These are phyloP conservation scores for Yarrowia galli DNA, from an alignment of 1,139 yeast species.

Conservation along the genomic window DNA sequence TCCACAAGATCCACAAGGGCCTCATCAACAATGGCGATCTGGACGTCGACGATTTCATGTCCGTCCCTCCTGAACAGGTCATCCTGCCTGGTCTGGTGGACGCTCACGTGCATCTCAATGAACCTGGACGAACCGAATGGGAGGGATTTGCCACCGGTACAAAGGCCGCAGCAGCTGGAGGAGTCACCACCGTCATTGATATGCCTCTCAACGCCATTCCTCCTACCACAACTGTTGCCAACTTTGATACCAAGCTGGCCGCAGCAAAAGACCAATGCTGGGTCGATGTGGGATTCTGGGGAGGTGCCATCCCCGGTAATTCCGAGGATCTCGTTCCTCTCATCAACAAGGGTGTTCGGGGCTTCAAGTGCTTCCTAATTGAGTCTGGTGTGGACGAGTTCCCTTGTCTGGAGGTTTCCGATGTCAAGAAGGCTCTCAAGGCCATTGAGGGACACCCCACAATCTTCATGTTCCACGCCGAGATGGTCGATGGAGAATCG, in stretches of 20 bases:
- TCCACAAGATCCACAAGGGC: conserved; percentile 5
- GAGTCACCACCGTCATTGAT: conserved; percentile 93
- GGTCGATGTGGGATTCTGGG: conserved; percentile 97
- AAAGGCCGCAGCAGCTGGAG: conserved; percentile 90
- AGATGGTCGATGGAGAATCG: conserved; percentile 62
- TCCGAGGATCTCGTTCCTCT: conserved; percentile 70
- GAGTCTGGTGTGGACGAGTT: conserved; percentile 95
- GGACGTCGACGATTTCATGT: conserved; percentile 19
- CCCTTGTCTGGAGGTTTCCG: conserved; percentile 73
- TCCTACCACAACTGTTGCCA: conserved; percentile 85
- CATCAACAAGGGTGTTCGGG: conserved; percentile 84
- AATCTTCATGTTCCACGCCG: conserved; percentile 91
- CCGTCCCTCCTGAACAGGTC: conserved; percentile 56
- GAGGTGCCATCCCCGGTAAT: conserved; percentile 86
- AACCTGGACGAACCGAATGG: conserved; percentile 96
- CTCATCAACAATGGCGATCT: conserved; percentile 11
- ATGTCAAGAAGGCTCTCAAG: conserved; percentile 70
- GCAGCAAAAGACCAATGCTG: conserved; percentile 86
- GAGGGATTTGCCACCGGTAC: conserved; percentile 96
- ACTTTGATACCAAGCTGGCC: conserved; percentile 71
- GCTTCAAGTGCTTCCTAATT: conserved; percentile 89
- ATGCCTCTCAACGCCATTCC: conserved; percentile 97
- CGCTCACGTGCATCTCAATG: conserved; percentile 91
- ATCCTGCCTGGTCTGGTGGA: conserved; percentile 92
- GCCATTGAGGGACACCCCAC: conserved; percentile 68